phyloP scores from a whole-genome alignment of 345 rosid species.

The Boechera stricta region DNA sequence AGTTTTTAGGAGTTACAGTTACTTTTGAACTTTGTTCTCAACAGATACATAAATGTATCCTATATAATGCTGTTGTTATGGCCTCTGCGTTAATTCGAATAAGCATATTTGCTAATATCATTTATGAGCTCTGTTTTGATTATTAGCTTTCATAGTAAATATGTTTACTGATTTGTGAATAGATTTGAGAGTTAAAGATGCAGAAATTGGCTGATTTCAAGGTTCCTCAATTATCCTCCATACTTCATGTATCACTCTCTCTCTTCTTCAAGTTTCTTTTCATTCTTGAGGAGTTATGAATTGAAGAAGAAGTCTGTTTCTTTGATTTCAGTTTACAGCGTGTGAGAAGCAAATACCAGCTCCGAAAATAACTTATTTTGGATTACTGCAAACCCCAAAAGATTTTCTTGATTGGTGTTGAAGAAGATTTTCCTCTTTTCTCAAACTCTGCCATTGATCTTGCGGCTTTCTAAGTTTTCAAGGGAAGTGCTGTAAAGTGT shows the following conservation, averaged over 20 bases:
- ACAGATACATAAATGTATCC: background rate
- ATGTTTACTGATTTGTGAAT: conserved; percentile 10
- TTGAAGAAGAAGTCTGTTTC: conserved; percentile 7
- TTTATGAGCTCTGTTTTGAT: background rate
- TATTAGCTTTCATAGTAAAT: background rate
- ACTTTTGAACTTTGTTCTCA: background rate
- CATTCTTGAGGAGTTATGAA: background rate
- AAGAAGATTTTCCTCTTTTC: conserved; percentile 86
- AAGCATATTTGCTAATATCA: background rate
- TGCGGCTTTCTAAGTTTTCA: background rate
- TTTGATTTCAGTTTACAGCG: conserved; percentile 76
- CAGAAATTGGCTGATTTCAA: conserved; percentile 87
- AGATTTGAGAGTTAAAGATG: conserved; percentile 51
- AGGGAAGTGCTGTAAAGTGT: background rate
- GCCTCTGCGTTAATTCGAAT: background rate
- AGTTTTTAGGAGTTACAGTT: conserved; percentile 2
- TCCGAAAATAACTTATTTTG: conserved; percentile 90
- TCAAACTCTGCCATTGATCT: conserved; percentile 70
- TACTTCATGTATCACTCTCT: conserved; percentile 75
- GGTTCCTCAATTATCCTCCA: conserved; percentile 94
- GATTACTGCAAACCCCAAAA: conserved; percentile 81
- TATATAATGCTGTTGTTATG: background rate
- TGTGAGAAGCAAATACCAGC: conserved; percentile 85
- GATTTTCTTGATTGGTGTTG: conserved; percentile 68
- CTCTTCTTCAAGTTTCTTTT: conserved; percentile 15